Evolutionary conservation across 345 rosid species (phyloP).

Genomic region (Noccaea bulbosa): DNA sequence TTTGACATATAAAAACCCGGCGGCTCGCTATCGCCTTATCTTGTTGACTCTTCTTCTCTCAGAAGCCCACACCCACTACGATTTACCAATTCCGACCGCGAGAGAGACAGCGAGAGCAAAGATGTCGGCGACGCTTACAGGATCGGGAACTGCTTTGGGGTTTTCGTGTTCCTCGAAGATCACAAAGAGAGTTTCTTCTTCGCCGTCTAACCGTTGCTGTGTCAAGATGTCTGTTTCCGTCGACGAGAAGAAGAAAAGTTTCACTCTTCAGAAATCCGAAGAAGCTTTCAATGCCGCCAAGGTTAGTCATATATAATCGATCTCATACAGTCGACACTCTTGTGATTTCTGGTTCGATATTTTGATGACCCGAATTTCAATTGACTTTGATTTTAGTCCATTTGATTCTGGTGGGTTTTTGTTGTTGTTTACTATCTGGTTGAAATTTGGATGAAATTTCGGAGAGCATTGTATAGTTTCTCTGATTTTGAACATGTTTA

Average conservation of each 20-base stretch:
- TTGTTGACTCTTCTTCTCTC: conserved; percentile 42
- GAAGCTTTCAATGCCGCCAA: conserved; percentile 85
- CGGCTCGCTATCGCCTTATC: conserved; percentile 40
- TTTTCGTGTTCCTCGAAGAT: conserved; percentile 53
- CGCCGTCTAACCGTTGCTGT: conserved; percentile 47
- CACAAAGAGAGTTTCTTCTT: conserved; percentile 35
- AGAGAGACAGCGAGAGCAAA: conserved; percentile 24
- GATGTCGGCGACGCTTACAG: conserved; percentile 58
- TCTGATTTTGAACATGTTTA: not conserved
- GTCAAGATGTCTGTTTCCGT: conserved; percentile 68
- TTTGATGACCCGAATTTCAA: not conserved
- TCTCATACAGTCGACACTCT: not conserved
- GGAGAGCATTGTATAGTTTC: not conserved
- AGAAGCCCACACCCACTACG: conserved; percentile 14
- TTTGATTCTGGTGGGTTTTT: not conserved
- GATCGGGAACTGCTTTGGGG: conserved; percentile 55
- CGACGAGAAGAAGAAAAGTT: conserved; percentile 65
- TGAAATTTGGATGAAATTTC: not conserved
- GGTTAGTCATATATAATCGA: conserved; percentile 41
- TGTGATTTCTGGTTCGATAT: not conserved
- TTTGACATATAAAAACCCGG: conserved; percentile 15
- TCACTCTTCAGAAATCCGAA: conserved; percentile 75
- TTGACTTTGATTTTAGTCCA: not conserved
- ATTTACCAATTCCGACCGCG: conserved; percentile 32
- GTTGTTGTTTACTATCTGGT: not conserved